Base-by-base conservation (phyloP, 2,329 filamentous ascomycete species). In the Scedosporium minutisporum region DNA sequence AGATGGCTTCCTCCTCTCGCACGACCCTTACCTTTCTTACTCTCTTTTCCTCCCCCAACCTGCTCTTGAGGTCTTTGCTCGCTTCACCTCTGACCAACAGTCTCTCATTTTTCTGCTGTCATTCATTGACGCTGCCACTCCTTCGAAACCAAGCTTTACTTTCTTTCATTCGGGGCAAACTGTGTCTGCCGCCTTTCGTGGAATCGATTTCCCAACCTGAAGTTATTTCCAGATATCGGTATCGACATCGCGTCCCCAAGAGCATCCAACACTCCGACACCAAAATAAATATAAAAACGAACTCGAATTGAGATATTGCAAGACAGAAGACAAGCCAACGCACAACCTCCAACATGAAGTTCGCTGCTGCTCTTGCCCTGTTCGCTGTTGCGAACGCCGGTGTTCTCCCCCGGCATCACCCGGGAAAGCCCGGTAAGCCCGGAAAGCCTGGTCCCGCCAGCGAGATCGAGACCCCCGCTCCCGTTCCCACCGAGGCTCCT, bases 331-430 rank as follows among this genome's bases (percentile, higher is more conserved):
- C 42, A 38, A 14, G 33, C 33, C 33, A 38, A 38, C 33, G 33
- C 10, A 38, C 33, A 38, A 64, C 62, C 62, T 61, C 68, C 74
- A 80, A 75, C 63, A 83, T 83, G 80, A 80, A 81, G 76, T 71
- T 78, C 66, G 69, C 75, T 63, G 71, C 79, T 67, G 68, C 71
- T 66, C 67, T 80, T 66, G 77, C 76, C 74, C 72, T 80, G 65
- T 70, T 80, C 71, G 74, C 74, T 66, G 69, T 77, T 59, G 80
- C 79, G 69, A 74, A 76, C 69, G 75, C 76, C 64, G 67, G 70
- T 66, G 64, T 65, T 48, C 71, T 73, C 66, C 73, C 73, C 66
- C 73, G 70, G 55, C 72, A 76, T 69, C 68, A 71, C 65, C 27
- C 29, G 59, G 65, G 68, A 66, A 65, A 57, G 62, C 65, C 64